Evolutionary conservation across 75 land plant species (phyloP).

Genomic region (Picea sitchensis): DNA sequence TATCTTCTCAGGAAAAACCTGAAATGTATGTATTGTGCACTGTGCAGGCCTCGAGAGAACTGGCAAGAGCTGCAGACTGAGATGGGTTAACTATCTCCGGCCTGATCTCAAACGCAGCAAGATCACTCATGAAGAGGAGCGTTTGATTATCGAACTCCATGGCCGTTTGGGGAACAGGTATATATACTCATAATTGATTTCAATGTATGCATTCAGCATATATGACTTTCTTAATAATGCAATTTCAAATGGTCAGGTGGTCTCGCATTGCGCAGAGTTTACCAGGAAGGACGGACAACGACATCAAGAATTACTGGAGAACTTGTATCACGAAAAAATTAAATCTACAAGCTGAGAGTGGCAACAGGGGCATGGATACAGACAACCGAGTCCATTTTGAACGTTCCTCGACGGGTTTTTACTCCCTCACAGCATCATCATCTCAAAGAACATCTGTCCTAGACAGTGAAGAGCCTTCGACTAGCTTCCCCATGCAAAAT

Average conservation of each 20-base stretch:
- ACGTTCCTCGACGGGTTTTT: neutral
- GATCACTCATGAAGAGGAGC: conserved; percentile 34
- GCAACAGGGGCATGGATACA: neutral
- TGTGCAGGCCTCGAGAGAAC: conserved; percentile 28
- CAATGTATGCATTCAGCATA: no score
- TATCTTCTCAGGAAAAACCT: no score
- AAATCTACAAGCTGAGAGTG: neutral
- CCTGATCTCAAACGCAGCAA: conserved; percentile 36
- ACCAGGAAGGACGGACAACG: conserved; percentile 19
- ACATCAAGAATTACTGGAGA: conserved; percentile 19
- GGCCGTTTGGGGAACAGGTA: conserved; percentile 35
- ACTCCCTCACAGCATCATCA: neutral
- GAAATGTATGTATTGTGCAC: neutral
- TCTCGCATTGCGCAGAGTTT: conserved; percentile 10
- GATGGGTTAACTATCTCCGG: conserved; percentile 41
- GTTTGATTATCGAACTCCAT: conserved; percentile 33
- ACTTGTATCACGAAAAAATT: conserved; percentile 7
- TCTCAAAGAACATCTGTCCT: no score
- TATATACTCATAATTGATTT: no score
- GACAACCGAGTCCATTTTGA: neutral
- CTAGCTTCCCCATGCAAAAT: neutral
- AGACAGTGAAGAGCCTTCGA: neutral
- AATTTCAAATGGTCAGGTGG: no score
- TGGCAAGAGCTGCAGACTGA: conserved; percentile 44
- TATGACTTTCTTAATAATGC: no score